phyloP scores from a whole-genome alignment of 139 green algal species.

The Picochlorum sp. region DNA sequence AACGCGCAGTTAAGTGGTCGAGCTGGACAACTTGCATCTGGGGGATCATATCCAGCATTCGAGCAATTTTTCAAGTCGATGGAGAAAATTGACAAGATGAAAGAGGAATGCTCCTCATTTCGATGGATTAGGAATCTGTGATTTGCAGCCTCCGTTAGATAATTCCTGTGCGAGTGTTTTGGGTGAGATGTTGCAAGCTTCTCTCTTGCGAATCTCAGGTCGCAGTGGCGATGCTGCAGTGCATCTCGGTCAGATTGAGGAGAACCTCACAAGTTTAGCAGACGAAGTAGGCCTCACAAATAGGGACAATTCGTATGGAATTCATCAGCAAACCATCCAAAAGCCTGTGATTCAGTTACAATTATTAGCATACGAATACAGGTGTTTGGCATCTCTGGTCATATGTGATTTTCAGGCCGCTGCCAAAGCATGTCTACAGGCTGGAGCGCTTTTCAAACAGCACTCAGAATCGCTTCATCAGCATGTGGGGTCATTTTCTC shows the following conservation, averaged over 20 bases:
- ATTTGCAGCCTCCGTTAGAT: background rate
- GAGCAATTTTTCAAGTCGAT: background rate
- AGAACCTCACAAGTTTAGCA: background rate
- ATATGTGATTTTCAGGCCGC: conserved; percentile 7
- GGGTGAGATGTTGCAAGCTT: conserved; percentile 16
- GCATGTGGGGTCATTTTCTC: conserved; percentile 1
- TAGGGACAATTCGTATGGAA: too few relatives aligned
- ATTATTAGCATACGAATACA: conserved; percentile 13
- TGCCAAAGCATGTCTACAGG: background rate
- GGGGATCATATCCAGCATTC: background rate
- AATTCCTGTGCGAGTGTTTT: background rate
- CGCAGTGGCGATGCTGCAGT: conserved; percentile 1
- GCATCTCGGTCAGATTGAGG: conserved; percentile 6
- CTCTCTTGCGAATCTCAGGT: conserved; percentile 15
- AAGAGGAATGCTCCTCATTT: background rate
- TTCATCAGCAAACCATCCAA: background rate
- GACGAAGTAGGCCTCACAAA: too few relatives aligned
- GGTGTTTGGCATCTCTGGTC: conserved; percentile 6
- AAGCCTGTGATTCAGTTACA: background rate
- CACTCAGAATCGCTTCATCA: conserved; percentile 15
- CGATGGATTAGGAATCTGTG: background rate
- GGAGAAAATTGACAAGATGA: conserved; percentile 9
- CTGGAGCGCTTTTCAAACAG: conserved; percentile 11
- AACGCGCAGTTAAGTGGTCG: background rate
- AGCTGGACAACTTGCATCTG: conserved; percentile 6